Conservation (phyloP, 2,329 filamentous ascomycete species). For the Cordyceps cicadae region DNA sequence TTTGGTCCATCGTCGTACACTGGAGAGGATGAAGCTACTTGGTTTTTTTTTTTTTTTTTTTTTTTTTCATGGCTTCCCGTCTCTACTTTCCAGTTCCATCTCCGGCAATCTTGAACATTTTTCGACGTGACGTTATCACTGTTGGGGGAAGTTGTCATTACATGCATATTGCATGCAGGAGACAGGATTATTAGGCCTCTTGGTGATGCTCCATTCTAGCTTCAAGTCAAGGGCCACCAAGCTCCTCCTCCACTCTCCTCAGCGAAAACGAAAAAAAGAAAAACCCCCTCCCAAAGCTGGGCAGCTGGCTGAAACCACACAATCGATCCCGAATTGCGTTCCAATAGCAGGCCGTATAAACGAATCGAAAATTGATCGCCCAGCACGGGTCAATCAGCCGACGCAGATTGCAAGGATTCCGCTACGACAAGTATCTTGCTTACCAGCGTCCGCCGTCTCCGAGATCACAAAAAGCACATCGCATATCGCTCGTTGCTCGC, state of each 20-base stretch:
- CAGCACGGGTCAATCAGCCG: background rate
- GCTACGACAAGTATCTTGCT: no score
- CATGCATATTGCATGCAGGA: no score
- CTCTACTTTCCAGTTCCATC: no score
- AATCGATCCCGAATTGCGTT: no score
- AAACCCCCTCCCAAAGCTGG: background rate
- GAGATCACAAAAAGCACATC: background rate
- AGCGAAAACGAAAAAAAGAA: background rate
- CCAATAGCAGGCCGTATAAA: background rate
- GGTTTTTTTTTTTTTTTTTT: no score
- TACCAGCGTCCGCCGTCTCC: background rate
- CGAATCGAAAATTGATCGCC: background rate
- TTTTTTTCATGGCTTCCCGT: no score
- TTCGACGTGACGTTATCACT: no score
- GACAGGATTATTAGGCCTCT: no score
- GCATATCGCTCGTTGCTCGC: background rate
- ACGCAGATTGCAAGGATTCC: background rate
- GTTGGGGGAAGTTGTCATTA: background rate
- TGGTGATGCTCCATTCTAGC: no score
- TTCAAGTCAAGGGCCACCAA: background rate
- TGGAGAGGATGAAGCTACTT: no score
- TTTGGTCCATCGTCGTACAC: no score
- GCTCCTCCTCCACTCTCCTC: background rate
- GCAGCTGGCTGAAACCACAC: background rate
- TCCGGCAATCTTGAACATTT: background rate